Evolutionary conservation across 495 filamentous ascomycete species (phyloP).

Genomic region (Parmelia sp.): DNA sequence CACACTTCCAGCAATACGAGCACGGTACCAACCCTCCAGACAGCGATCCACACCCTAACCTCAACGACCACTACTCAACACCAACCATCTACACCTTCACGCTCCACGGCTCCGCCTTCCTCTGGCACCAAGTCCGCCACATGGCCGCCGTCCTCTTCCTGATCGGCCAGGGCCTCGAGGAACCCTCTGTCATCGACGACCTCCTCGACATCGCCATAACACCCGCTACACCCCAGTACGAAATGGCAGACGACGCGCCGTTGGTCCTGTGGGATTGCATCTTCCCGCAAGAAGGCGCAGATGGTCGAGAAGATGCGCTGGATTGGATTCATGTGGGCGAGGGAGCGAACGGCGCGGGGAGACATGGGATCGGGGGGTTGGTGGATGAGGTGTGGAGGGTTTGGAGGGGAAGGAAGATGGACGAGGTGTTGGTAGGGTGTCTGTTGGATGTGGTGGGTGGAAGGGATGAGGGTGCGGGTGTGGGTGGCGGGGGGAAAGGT

Average conservation of each 20-base stretch:
- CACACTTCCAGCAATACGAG: conserved; percentile 17
- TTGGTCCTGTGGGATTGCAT: conserved; percentile 93
- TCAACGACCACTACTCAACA: conserved; percentile 12
- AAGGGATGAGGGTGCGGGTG: conserved; percentile 30
- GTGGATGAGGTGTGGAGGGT: conserved; percentile 68
- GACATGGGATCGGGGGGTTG: conserved; percentile 60
- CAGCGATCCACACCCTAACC: not conserved
- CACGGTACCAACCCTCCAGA: conserved; percentile 21
- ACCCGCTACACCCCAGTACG: conserved; percentile 71
- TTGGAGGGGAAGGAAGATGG: conserved; percentile 82
- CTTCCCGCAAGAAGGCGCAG: conserved; percentile 58
- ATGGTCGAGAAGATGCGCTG: conserved; percentile 54
- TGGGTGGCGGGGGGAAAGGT: conserved; percentile 22
- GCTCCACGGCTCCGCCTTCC: conserved; percentile 83
- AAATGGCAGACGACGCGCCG: conserved; percentile 82
- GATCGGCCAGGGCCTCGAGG: conserved; percentile 84
- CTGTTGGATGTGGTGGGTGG: conserved; percentile 57
- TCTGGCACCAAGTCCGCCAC: conserved; percentile 96
- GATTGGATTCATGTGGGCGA: conserved; percentile 74
- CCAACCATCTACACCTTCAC: conserved; percentile 79
- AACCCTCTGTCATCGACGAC: conserved; percentile 59
- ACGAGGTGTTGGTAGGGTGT: conserved; percentile 68
- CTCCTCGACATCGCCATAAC: conserved; percentile 64
- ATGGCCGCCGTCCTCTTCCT: conserved; percentile 84
- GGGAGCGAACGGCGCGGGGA: conserved; percentile 41